Evolutionary conservation across 179 eudicot genomes (phyloP), one percentile per base, ranked within the genome.

Genomic region (Heliamphora ciliata): DNA sequence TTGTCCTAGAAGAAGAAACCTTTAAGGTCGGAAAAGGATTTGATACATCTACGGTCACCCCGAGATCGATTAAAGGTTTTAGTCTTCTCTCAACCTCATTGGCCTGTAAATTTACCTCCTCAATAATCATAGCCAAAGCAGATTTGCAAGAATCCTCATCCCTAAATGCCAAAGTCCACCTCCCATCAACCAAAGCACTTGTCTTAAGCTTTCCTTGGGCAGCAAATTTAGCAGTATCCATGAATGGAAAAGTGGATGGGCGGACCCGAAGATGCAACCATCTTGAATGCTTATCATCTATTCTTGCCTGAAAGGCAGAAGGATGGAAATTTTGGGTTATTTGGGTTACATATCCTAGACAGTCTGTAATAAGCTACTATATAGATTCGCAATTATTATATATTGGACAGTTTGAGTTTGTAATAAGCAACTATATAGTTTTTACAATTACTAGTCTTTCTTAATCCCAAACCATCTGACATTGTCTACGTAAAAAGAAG

Each of bases 211-310:
- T 90, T 56, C 88, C 88, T 24, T 83, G 71, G 60, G 88, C 81
- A 24, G 87, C 81, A 79, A 80, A 69, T 83, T 87, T 91, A n/a
- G 83, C 64, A 70, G 89, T 69, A 76, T 87, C 94, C 9, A 64
- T 66, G 40, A 88, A 80, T 40, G 92, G 92, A 81, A 92, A 87
- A 17, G 89, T 82, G 61, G 93, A 89, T 46, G 98, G 98, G 8
- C 98, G 98, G 74, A 95, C 94, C 83, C 94, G 90, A 74, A 95
- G 87, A 88, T 95, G 98, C 76, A 95, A 80, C 98, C 98, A 95
- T 85, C 92, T 91, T 24, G 88, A 76, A 82, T 95, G 98, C 78
- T 91, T 94, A 46, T 92, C 98, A 74, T 95, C 98, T 78, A 94
- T 84, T 87, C 82, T 90, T 74, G 98, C 98, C 98, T 95, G 92